phyloP scores from a whole-genome alignment of 225 moss, liverwort and hornwort species.

The Lunularia cruciata region DNA sequence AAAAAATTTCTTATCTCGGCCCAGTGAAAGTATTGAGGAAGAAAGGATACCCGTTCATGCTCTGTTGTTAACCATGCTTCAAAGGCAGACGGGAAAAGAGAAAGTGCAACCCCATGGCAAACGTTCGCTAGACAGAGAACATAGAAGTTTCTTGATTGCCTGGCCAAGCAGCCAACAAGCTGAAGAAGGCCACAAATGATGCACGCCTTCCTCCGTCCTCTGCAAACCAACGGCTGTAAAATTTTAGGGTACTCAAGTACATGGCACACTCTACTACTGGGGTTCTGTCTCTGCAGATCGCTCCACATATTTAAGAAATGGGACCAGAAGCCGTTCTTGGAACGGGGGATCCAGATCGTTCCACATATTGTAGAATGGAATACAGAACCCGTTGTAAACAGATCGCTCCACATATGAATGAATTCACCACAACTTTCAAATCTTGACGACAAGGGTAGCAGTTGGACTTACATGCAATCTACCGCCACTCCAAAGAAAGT shows the following conservation, averaged over 20 bases:
- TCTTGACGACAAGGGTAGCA: neutral
- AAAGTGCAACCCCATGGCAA: constrained; percentile 64
- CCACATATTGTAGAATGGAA: no score
- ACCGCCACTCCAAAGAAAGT: constrained; percentile 61
- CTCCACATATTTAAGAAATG: no score
- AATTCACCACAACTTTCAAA: neutral
- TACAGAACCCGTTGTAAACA: no score
- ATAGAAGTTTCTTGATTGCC: constrained; percentile 54
- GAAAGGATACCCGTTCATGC: constrained; percentile 66
- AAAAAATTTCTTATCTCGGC: neutral
- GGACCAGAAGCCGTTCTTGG: no score
- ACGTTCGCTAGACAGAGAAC: constrained; percentile 68
- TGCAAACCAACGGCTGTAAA: constrained; percentile 38
- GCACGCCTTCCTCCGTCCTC: constrained; percentile 75
- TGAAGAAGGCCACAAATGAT: constrained; percentile 71
- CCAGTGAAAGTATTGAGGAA: neutral
- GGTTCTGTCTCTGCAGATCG: no score
- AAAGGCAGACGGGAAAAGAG: constrained; percentile 64
- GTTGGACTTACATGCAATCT: constrained; percentile 48
- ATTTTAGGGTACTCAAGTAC: no score
- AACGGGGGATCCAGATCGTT: no score
- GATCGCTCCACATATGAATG: neutral
- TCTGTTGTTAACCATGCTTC: constrained; percentile 83
- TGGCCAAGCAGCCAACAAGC: constrained; percentile 69
- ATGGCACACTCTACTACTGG: no score